These are phyloP conservation scores for Phlebiopsis gigantea DNA, from an alignment of 768 basidiomycete genomes.

Conservation along the genomic window DNA sequence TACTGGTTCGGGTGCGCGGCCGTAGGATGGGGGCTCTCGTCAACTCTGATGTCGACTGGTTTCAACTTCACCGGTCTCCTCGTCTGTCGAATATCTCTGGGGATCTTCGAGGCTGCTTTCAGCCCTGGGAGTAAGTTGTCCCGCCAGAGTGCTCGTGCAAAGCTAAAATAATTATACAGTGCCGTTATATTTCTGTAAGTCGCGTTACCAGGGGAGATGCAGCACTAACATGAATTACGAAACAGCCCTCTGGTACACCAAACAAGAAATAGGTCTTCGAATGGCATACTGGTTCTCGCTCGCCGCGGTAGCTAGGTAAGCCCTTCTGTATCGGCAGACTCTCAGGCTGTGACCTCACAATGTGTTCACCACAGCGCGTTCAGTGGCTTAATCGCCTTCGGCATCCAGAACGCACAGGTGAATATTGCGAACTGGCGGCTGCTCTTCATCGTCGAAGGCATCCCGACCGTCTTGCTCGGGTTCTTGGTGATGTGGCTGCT, in stretches of 20 bases:
- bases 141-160: neutral
- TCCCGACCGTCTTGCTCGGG: slow-evolving; percentile 63
- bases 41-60: slow-evolving; percentile 62
- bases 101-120: slow-evolving; percentile 74
- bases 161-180: slow-evolving; percentile 23
- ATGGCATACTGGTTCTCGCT: slow-evolving; percentile 83
- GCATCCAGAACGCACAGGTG: slow-evolving; percentile 56
- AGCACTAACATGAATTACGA: neutral
- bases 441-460: slow-evolving; percentile 73
- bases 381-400: slow-evolving; percentile 80
- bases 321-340: neutral
- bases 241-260: slow-evolving; percentile 74
- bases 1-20: slow-evolving; percentile 62
- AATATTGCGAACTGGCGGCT: slow-evolving; percentile 52
- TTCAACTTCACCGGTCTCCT: slow-evolving; percentile 59
- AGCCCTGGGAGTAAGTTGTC: slow-evolving; percentile 46
- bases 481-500: slow-evolving; percentile 49
- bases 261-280: slow-evolving; percentile 65
- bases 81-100: slow-evolving; percentile 53
- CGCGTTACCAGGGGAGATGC: neutral
- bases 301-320: slow-evolving; percentile 66
- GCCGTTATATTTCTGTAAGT: slow-evolving; percentile 72
- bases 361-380: slow-evolving; percentile 40
- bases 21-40: slow-evolving; percentile 72
- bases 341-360: neutral